Base-by-base conservation (phyloP, 2,329 filamentous ascomycete genomes). In the Aspergillus thermomutatus region DNA sequence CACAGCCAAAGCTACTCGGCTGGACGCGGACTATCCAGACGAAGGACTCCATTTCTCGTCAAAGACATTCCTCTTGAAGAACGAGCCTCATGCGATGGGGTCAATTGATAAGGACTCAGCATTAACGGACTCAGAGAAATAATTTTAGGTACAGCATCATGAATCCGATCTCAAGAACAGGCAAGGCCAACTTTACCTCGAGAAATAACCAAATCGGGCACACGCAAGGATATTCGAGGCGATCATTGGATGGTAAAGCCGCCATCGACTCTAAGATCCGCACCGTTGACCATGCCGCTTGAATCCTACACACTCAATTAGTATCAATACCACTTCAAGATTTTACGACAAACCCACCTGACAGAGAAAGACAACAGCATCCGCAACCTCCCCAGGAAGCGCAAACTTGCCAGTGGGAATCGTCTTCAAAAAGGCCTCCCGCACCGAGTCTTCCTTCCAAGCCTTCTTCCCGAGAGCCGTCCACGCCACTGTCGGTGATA, bases 401-500 rank as follows among this genome's bases (percentile, higher is more conserved):
- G 69, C 73, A 60, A 76, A 77, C 52, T 68, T 71, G 1, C 75
- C 74, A 0, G 70, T 73, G 3, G 75, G 74, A n/a, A 77, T 74
- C 47, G 60, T 68, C 49, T 68, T 64, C 48, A 76, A 60, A 53
- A 76, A 74, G 0, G 69, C 70, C 52, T 75, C 69, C 31, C 69
- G 60, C 40, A 76, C 72, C 8, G 57, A 56, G 1, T 67, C 60
- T 37, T 73, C 71, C 1, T 73, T 73, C 75, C 75, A 77, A 5
- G 74, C 74, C 59, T 76, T 77, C 61, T 74, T 72, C 3, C 77
- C 78, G 31, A 81, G 62, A 6, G 68, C 73, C 9, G 79, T 81
- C 77, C 76, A 78, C 3, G 77, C 77, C 11, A 79, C 76, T 4
- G 77, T 79, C 11, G 78, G 79, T 11, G 71, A 75, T 3, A 81